A percentile compares a stretch with the other conserved stretches of the same genome.
Evolutionary conservation across 352 stramenopile genomes (phyloP).

Genomic region (Phytophthora citrophthora): DNA sequence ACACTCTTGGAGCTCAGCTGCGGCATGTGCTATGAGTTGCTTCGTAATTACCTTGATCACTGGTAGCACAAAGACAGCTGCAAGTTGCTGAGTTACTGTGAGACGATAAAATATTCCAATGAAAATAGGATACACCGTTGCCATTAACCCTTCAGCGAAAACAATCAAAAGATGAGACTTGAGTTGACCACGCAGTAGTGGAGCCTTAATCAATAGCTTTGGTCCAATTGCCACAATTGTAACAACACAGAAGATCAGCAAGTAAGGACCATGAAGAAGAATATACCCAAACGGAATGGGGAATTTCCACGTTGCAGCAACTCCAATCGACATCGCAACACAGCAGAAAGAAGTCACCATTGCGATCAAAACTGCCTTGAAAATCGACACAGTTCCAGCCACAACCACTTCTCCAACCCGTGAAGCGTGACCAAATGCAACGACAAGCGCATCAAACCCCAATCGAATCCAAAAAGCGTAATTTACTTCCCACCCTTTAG

Average conservation of each 20-base stretch:
- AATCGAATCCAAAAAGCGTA: slow-evolving; percentile 27
- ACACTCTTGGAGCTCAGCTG: slow-evolving; percentile 24
- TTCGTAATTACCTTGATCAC: slow-evolving; percentile 28
- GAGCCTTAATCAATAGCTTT: not conserved
- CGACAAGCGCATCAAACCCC: slow-evolving; percentile 8
- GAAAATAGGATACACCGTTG: slow-evolving; percentile 26
- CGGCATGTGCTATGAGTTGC: slow-evolving; percentile 21
- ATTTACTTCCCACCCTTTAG: slow-evolving; percentile 25
- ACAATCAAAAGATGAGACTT: slow-evolving; percentile 17
- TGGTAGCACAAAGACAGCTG: slow-evolving; percentile 14
- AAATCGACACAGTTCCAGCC: slow-evolving; percentile 7
- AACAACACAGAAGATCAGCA: slow-evolving; percentile 4
- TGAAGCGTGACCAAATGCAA: slow-evolving; percentile 7
- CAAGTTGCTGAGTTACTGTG: slow-evolving; percentile 6
- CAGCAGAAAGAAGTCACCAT: slow-evolving; percentile 12
- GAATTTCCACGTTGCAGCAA: slow-evolving; percentile 20
- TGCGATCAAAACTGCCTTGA: not conserved
- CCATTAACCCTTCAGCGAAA: slow-evolving; percentile 14
- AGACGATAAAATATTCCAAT: slow-evolving; percentile 18
- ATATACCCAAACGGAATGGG: slow-evolving; percentile 32
- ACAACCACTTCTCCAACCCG: slow-evolving; percentile 24
- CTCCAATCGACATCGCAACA: slow-evolving; percentile 1
- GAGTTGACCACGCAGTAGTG: slow-evolving; percentile 10
- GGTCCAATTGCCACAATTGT: slow-evolving; percentile 13
- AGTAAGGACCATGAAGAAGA: slow-evolving; percentile 12